Evolutionary conservation across 2,329 filamentous ascomycete genomes (phyloP).

Genomic region (Pseudogymnoascus verrucosus): DNA sequence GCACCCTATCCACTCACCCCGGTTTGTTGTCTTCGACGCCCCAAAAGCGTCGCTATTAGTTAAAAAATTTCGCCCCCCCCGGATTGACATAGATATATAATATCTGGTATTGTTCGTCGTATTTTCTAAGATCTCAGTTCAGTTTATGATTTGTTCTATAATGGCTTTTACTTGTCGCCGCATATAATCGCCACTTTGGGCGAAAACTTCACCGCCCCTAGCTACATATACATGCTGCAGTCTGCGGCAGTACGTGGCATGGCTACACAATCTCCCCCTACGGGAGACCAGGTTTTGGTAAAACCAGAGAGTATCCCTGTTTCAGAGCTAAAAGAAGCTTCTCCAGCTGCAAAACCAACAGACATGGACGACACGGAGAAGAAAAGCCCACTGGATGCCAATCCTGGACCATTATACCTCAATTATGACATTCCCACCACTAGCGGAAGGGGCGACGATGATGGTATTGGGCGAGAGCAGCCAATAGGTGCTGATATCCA

Average conservation of each 20-base stretch:
- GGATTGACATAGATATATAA: not conserved
- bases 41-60: not conserved
- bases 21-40: not conserved
- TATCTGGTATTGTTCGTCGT: not conserved
- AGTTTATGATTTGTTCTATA: not conserved
- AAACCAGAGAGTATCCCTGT: not conserved
- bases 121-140: not conserved
- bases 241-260: not conserved
- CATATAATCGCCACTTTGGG: constrained; percentile 4
- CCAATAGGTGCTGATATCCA: not conserved
- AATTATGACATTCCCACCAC: not conserved
- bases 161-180: not conserved
- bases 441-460: not conserved
- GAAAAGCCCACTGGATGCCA: not conserved
- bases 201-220: not conserved
- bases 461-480: not conserved
- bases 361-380: not conserved
- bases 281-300: not conserved
- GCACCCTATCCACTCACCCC: not conserved
- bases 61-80: not conserved
- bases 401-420: not conserved
- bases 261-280: not conserved
- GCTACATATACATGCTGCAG: not conserved
- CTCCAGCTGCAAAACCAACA: not conserved
- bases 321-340: not conserved